A percentile compares a stretch with the other conserved stretches of the same genome.
Evolutionary conservation across 164 flowering plant genomes (phyloP).

Genomic region (Magnolia sinica): DNA sequence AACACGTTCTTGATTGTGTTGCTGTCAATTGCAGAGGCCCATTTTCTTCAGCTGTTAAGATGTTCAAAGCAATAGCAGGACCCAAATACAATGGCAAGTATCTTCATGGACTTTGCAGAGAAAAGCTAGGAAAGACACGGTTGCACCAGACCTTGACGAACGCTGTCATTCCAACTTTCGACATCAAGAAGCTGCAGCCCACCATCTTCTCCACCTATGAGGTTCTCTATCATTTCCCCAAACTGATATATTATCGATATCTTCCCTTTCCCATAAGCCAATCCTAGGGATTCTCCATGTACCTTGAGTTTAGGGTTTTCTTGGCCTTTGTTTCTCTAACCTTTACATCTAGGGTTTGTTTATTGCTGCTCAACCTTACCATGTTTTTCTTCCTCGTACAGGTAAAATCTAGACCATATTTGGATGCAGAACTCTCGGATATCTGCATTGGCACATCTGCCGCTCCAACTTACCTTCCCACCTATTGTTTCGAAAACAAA

Average conservation of each 20-base stretch:
- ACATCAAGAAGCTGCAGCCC: slow-evolving; percentile 43
- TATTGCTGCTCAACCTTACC: not conserved
- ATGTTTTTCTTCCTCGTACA: slow-evolving; percentile 12
- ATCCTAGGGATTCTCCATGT: not conserved
- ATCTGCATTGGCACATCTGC: slow-evolving; percentile 66
- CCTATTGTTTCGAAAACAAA: slow-evolving; percentile 40
- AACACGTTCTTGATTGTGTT: not conserved
- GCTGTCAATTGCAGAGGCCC: slow-evolving; percentile 8
- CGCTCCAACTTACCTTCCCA: slow-evolving; percentile 58
- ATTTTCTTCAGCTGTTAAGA: not conserved
- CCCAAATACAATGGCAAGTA: slow-evolving; percentile 48
- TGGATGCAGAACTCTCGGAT: slow-evolving; percentile 48
- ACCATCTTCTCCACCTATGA: slow-evolving; percentile 33
- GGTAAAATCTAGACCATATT: slow-evolving; percentile 14
- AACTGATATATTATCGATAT: not conserved
- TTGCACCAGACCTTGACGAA: slow-evolving; percentile 38
- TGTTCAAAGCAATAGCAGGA: slow-evolving; percentile 12
- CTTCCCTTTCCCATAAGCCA: too few relatives aligned
- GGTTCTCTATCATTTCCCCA: not conserved
- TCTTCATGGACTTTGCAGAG: slow-evolving; percentile 21
- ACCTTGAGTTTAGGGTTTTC: not conserved
- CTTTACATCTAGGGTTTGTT: not conserved
- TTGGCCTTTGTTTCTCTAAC: not conserved
- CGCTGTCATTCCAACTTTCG: slow-evolving; percentile 45
- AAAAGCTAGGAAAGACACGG: slow-evolving; percentile 21